Evolutionary conservation across 352 stramenopile genomes (phyloP).

Genomic region (Pythium rishiriense): DNA sequence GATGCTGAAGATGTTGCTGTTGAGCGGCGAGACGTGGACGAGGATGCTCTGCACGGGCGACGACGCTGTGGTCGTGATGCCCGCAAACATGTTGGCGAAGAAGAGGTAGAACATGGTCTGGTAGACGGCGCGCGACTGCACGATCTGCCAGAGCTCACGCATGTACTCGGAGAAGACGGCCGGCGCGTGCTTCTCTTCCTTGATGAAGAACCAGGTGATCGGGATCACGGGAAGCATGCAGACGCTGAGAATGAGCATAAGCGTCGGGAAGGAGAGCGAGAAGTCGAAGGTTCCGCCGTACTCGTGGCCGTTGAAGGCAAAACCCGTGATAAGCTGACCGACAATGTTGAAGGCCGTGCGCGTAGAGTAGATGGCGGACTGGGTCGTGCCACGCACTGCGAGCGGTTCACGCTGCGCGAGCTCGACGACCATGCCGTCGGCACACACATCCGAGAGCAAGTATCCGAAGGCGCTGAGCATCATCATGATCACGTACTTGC

Average conservation of each 20-base stretch:
- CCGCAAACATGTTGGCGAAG: slow-evolving; percentile 37
- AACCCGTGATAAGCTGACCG: slow-evolving; percentile 19
- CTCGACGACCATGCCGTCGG: slow-evolving; percentile 37
- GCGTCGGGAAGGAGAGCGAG: slow-evolving; percentile 30
- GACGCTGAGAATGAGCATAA: slow-evolving; percentile 29
- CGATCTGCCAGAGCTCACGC: slow-evolving; percentile 30
- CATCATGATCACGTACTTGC: slow-evolving; percentile 41
- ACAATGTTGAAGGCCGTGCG: slow-evolving; percentile 29
- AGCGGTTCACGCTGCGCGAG: slow-evolving; percentile 41
- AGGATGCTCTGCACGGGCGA: slow-evolving; percentile 32
- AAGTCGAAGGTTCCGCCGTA: slow-evolving; percentile 31
- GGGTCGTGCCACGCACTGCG: slow-evolving; percentile 30
- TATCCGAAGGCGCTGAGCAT: slow-evolving; percentile 38
- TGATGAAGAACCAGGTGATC: slow-evolving; percentile 36
- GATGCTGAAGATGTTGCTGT: slow-evolving; percentile 36
- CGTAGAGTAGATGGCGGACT: slow-evolving; percentile 35
- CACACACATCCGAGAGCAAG: slow-evolving; percentile 37
- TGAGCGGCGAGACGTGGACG: slow-evolving; percentile 41
- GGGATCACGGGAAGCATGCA: slow-evolving; percentile 23
- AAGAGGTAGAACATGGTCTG: slow-evolving; percentile 47
- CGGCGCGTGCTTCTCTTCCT: slow-evolving; percentile 29
- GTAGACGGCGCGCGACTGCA: slow-evolving; percentile 41
- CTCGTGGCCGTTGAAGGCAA: slow-evolving; percentile 35
- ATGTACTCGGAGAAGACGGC: slow-evolving; percentile 29
- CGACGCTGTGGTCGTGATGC: slow-evolving; percentile 33